Base-by-base conservation (phyloP, 2,329 filamentous ascomycete genomes). In the Thyridium curvatum region DNA sequence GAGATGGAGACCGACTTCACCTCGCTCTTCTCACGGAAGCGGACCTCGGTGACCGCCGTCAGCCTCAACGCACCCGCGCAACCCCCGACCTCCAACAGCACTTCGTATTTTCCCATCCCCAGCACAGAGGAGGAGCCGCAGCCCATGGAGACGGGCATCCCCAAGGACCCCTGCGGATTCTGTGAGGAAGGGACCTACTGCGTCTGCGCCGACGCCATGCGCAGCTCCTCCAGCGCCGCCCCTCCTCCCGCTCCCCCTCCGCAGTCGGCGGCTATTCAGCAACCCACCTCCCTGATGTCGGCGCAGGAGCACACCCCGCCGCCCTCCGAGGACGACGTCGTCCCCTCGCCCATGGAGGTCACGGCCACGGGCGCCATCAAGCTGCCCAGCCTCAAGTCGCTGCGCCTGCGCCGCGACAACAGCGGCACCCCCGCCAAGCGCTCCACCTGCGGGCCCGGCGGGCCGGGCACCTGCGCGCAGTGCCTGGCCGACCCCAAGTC, bases 131-230 rank as follows among this genome's bases (percentile, higher is more conserved):
- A 26, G 21, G 21, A 26, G 21, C 10, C 21, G 21, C 21, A 26
- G n/a, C n/a, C n/a, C n/a, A n/a, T n/a, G n/a, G n/a, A n/a, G 21
- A 26, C 21, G 21, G 21, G 21, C 21, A 10, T 26, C 21, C 68
- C 74, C 5, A 73, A 77, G 45, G 86, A 91, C 50, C 74, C 77
- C 15, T 93, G 86, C 56, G 86, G 86, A 7, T 93, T 93, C 63
- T 93, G 86, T 61, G 78, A 82, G 45, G 84, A 90, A 43, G 85
- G 84, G 4, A 89, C 83, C 1, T 86, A 86, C 50, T 93, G 86
- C 54, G 79, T 89, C 47, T 14, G 18, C 15, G 9, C 14, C 32
- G 15, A 26, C 21, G 9, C 15, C 38, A 59, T 86, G 85, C 17
- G 86, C 90, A 47, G 48, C 56, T 26, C 53, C 57, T 28, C 51